Evolutionary conservation across 495 filamentous ascomycete genomes (phyloP), one percentile per base, ranked within the genome.

Genomic region (Chaetomium fimeti): DNA sequence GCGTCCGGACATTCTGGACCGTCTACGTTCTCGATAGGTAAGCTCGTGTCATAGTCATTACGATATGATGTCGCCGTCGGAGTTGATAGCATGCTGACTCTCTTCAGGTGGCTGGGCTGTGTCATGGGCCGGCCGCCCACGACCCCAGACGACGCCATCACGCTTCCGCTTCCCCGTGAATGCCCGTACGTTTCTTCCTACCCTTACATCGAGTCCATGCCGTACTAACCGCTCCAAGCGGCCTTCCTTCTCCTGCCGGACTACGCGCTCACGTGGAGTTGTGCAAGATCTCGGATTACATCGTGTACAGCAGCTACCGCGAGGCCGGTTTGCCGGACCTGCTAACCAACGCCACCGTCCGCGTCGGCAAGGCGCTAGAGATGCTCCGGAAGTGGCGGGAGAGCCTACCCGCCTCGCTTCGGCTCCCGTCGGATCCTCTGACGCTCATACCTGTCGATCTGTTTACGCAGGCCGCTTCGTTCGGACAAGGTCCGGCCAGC

Each of bases 1-100:
- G 66, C 0, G 74, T 75, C 43, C 62, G 78, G 48, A 66, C 67
- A 7, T 81, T 81, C 38, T 81, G 78, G 78, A 80, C 75, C 11
- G 66, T 79, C 16, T 80, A 76, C 52, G 73, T 75, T 24, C 54
- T 81, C 16, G 78, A 81, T 52, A 67, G 77, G 71, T 79, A 64
- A 65, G 70, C 20, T 24, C 27, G 15, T 28, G 0, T 4, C 1
- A 20, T 20, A 25, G n/a, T 1, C 4, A 22, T 5, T 3, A 27
- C 20, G 7, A 11, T 15, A 5, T 1, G 1, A 9, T 36, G 32
- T 36, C 8, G 7, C 6, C 12, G 32, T 11, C 32, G 32, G 32
- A 36, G 8, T 9, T 1, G 1, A 36, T 9, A 9, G 32, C 22
- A 18, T 56, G n/a, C 18, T 20, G 24, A 64, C 49, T 47, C 16